Conservation (phyloP, 2,329 filamentous ascomycete genomes). For the Microcera coccophila region DNA sequence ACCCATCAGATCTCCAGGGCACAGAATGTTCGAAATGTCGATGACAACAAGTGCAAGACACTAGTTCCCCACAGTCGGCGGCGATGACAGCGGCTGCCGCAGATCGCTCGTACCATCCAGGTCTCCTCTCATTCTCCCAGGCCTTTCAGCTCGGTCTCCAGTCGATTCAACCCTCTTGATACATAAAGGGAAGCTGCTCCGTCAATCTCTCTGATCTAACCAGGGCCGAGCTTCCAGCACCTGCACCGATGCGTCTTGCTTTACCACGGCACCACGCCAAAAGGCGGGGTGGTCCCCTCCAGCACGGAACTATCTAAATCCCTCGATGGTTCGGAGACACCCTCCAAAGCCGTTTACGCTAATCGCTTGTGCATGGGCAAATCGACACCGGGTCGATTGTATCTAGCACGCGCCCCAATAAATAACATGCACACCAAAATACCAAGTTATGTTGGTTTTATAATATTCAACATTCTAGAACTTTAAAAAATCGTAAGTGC, state of each 20-base stretch:
- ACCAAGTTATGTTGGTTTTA: too few relatives aligned
- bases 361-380: too few relatives aligned
- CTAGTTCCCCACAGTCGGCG: background rate
- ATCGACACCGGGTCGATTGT: too few relatives aligned
- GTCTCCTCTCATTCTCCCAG: background rate
- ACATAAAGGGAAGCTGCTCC: background rate
- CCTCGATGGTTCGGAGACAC: background rate
- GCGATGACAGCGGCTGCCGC: background rate
- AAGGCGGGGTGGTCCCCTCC: constrained; percentile 9
- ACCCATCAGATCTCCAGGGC: too few relatives aligned
- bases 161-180: too few relatives aligned
- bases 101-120: background rate
- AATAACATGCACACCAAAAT: too few relatives aligned
- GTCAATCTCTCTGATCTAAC: background rate
- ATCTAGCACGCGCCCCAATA: too few relatives aligned
- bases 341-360: background rate
- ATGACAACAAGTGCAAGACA: background rate
- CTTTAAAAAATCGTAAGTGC: too few relatives aligned
- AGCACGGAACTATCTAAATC: constrained; percentile 2
- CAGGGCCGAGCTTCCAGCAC: background rate
- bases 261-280: constrained; percentile 3
- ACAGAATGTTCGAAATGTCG: too few relatives aligned
- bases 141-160: background rate
- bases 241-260: constrained; percentile 1
- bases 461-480: too few relatives aligned